Base-by-base conservation (phyloP, 371 early-diverging fungal genomes). In the Actinomortierella ambigua region DNA sequence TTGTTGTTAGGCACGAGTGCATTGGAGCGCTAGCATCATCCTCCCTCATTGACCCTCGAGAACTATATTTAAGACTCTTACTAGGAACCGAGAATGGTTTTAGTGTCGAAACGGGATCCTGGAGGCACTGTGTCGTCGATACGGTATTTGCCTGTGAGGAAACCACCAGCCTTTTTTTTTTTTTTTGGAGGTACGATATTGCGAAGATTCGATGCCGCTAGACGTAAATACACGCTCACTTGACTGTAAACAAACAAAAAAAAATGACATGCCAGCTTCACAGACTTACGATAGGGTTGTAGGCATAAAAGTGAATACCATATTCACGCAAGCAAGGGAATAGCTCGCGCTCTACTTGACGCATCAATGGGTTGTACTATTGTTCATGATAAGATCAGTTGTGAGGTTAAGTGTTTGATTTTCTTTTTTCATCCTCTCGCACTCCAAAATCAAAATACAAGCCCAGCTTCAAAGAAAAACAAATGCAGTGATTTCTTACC, bases 341-440 rank as follows among this genome's bases (percentile, higher is more conserved):
- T 2, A 89, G 75, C 58, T 86, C 89, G 20, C 66, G 65, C 53
- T 87, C 89, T 6, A 84, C 78, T 34, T 79, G 82, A 34, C 89
- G 79, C 42, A 82, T 83, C 22, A 89, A 48, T 4, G 82, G 80
- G 57, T 86, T 87, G 76, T 87, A 87, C 81, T 76, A 48, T 11
- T 39, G 7, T 28, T 1, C 13, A 49, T 15, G 34, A n/a, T n/a
- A n/a, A n/a, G n/a, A n/a, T n/a, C n/a, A n/a, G n/a, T n/a, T n/a
- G n/a, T n/a, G n/a, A n/a, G n/a, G n/a, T n/a, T n/a, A n/a, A n/a
- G n/a, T n/a, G n/a, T n/a, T n/a, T n/a, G n/a, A n/a, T n/a, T n/a
- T n/a, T n/a, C n/a, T n/a, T n/a, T n/a, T n/a, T n/a, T n/a, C n/a
- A n/a, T n/a, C n/a, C n/a, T n/a, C n/a, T n/a, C n/a, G n/a, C n/a